Evolutionary conservation across 768 basidiomycete species (phyloP).

Genomic region (Suillus tomentosus): DNA sequence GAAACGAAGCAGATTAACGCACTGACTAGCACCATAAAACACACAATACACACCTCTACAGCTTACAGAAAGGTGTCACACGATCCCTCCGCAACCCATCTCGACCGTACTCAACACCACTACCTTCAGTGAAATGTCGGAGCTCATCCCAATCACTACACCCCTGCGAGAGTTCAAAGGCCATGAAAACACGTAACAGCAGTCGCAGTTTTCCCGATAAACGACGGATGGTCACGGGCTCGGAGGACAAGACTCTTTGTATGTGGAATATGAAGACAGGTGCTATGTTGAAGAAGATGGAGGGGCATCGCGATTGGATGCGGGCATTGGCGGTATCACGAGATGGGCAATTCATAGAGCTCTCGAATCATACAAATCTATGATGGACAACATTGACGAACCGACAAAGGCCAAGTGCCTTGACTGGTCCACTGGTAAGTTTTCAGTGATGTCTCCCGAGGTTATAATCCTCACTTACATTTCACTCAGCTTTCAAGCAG

Average conservation of each 20-base stretch:
- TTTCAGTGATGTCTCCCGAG: neutral
- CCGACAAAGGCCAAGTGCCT: neutral
- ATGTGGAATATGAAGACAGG: neutral
- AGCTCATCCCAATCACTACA: neutral
- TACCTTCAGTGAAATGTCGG: neutral
- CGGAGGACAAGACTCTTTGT: neutral
- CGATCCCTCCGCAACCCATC: neutral
- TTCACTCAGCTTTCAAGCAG: neutral
- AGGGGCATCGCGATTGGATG: neutral
- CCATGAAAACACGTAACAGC: rapidly evolving
- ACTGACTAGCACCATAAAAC: too few relatives aligned
- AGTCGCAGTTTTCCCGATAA: neutral
- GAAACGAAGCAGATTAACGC: too few relatives aligned
- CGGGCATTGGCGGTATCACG: neutral
- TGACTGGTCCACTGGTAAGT: neutral
- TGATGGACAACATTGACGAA: neutral
- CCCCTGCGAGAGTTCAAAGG: neutral
- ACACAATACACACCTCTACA: too few relatives aligned
- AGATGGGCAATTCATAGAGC: neutral
- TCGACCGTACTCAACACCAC: neutral
- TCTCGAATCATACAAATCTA: neutral
- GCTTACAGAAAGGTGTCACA: neutral
- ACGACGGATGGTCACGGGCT: neutral
- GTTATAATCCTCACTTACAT: neutral
- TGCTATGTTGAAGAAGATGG: neutral